Conservation (phyloP, 2,329 filamentous ascomycete species). For the Paecilomyces sp. region DNA sequence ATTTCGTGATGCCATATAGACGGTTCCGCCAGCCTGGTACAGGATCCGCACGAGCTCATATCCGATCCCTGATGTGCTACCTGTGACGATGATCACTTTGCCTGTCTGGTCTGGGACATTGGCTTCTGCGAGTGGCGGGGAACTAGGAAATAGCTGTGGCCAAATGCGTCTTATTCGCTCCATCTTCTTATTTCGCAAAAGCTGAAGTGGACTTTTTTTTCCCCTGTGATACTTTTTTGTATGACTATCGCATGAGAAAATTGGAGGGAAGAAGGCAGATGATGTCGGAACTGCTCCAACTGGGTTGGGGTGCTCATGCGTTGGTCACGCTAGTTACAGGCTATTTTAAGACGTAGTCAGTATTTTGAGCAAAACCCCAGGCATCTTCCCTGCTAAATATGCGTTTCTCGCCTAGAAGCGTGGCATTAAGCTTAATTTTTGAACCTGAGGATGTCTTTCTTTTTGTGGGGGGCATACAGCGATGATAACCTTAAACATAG, state of each 20-base stretch:
- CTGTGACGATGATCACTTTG: neutral
- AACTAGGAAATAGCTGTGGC: conserved; percentile 2
- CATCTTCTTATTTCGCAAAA: neutral
- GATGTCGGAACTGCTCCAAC: no score
- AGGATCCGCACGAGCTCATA: conserved; percentile 46
- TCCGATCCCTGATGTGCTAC: conserved; percentile 25
- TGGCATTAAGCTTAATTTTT: no score
- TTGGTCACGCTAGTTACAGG: no score
- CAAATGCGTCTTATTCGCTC: neutral
- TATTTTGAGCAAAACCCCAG: no score
- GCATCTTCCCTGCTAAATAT: no score
- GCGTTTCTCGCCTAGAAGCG: no score
- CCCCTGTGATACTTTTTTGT: neutral
- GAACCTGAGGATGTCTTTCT: no score
- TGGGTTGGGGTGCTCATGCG: no score
- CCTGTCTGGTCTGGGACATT: neutral
- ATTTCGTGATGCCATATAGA: conserved; percentile 5
- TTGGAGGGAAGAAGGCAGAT: no score
- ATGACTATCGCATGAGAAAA: neutral
- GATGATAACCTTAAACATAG: no score
- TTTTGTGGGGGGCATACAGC: no score
- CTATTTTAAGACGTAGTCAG: no score
- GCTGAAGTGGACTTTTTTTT: neutral
- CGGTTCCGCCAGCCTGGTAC: conserved; percentile 38
- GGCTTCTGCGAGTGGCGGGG: neutral